Evolutionary conservation across 2,329 filamentous ascomycete genomes (phyloP).

Genomic region (Pseudogymnoascus sp.): DNA sequence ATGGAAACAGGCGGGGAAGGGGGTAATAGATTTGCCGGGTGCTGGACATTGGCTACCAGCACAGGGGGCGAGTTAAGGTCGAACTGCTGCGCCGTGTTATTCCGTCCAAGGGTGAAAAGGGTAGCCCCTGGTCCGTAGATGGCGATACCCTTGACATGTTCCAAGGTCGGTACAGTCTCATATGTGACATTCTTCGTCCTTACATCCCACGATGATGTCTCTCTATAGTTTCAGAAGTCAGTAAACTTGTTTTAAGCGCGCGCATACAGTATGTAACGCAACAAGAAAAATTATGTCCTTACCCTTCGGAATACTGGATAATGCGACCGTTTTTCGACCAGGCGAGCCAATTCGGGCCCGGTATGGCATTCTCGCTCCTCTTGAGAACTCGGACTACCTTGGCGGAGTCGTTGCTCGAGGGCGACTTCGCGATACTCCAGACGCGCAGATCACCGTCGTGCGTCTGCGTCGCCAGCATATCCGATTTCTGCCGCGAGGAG

Average conservation of each 20-base stretch:
- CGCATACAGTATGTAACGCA: conserved; percentile 32
- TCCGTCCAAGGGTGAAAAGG: conserved; percentile 82
- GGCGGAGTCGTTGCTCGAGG: conserved; percentile 64
- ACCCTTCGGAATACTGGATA: conserved; percentile 87
- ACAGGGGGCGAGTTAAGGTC: conserved; percentile 76
- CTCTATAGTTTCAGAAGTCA: conserved; percentile 44
- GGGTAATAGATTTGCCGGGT: conserved; percentile 69
- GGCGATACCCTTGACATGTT: conserved; percentile 73
- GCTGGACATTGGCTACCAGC: conserved; percentile 82
- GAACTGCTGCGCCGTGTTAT: conserved; percentile 89
- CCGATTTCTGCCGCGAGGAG: conserved; percentile 89
- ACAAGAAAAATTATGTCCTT: conserved; percentile 35
- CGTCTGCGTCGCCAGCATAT: conserved; percentile 93
- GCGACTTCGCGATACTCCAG: conserved; percentile 88
- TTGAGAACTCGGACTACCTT: conserved; percentile 86
- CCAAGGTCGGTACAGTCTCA: conserved; percentile 78
- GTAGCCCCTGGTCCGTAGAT: conserved; percentile 86
- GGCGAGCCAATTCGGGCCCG: conserved; percentile 87
- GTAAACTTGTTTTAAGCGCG: conserved; percentile 41
- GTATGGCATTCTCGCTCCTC: conserved; percentile 63
- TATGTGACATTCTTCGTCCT: conserved; percentile 94
- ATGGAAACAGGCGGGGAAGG: conserved; percentile 78
- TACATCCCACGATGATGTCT: conserved; percentile 94
- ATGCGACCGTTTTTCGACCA: conserved; percentile 99
- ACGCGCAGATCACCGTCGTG: conserved; percentile 87